These are phyloP conservation scores for Cutaneotrichosporon dermatis DNA, from an alignment of 1,284 basidiomycete genomes.

Conservation along the genomic window DNA sequence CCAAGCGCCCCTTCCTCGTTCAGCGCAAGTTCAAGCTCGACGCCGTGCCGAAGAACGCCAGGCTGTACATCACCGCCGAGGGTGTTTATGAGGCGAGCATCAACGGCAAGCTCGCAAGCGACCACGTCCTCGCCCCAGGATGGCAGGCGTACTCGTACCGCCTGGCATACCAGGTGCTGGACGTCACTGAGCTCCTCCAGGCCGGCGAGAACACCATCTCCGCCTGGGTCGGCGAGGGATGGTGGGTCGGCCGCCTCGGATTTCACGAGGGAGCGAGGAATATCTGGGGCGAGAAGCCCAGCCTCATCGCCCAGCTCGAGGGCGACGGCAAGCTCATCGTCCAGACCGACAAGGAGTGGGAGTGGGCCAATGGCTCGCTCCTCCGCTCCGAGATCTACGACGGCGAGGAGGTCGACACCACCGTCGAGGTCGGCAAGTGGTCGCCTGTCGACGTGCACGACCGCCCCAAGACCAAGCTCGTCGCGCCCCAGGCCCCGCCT, in stretches of 20 bases:
- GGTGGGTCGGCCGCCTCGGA: constrained; percentile 34
- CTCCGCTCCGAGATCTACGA: constrained; percentile 34
- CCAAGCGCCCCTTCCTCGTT: constrained; percentile 31
- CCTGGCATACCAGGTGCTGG: constrained; percentile 37
- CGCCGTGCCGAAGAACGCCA: neutral
- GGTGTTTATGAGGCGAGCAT: constrained; percentile 37
- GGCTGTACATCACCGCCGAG: constrained; percentile 40
- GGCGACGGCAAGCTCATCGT: constrained; percentile 19
- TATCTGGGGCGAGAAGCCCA: constrained; percentile 28
- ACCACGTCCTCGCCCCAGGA: constrained; percentile 40
- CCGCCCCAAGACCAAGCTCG: constrained; percentile 19
- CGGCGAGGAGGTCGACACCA: constrained; percentile 32
- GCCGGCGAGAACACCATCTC: constrained; percentile 27
- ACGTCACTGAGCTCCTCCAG: constrained; percentile 23
- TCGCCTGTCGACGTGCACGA: constrained; percentile 11
- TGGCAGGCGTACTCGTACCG: constrained; percentile 39
- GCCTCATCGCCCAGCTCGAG: constrained; percentile 32
- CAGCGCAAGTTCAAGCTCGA: constrained; percentile 18
- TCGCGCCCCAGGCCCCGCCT: constrained; percentile 32
- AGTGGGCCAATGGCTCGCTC: constrained; percentile 20
- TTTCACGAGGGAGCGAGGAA: constrained; percentile 20
- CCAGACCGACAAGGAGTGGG: constrained; percentile 25
- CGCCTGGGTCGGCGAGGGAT: constrained; percentile 37
- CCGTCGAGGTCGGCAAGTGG: constrained; percentile 15
- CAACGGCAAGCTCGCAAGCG: constrained; percentile 36